Base-by-base conservation (phyloP, 2,329 filamentous ascomycete species). In the Metarhizium humberi region DNA sequence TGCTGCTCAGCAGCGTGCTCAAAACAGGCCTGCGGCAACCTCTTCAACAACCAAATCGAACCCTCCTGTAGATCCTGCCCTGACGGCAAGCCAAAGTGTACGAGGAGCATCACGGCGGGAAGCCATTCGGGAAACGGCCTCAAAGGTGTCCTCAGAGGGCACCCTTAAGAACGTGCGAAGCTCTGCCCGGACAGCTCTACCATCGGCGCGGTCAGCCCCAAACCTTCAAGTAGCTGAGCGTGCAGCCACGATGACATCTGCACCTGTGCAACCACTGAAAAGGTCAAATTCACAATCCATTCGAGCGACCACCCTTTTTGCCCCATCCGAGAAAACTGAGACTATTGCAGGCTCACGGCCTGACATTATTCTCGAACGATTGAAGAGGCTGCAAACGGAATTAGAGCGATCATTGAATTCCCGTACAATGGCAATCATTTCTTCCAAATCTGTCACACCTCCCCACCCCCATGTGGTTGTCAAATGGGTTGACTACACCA, bases 401-500 rank as follows among this genome's bases (percentile, higher is more conserved):
- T 68, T 86, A 29, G 82, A 86, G 61, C 73, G 83, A 50, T 82
- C 83, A 3, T 70, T 86, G 7, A 86, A 86, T 61, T 75, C 83
- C 43, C 77, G 84, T 63, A 76, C 81, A 1, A 84, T 82, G 76
- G 82, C 82, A 20, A 75, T 84, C 54, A 73, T 84, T 51, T 78
- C 76, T 0, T 73, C 79, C 10, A 79, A 81, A 70, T 73, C 78
- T 56, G 70, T 77, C 58, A 68, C 78, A 55, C 73, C 79, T 66
- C 65, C 84, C 58, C 69, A 86, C 66, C 78, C 86, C 65, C 72
- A 84, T 65, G 80, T 86, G 48, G 83, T 86, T 13, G 81, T 86
- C 11, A 90, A 92, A 66, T 94, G 89, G 89, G 89, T 94, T 6
- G 89, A 94, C 67, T 94, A 94, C 69, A 90, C 88, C 57, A 90